Percentiles rank a stretch among this genome's conserved stretches.
Evolutionary conservation across 176 grass and related monocot genomes (phyloP).

Genomic region (Otatea glauca): DNA sequence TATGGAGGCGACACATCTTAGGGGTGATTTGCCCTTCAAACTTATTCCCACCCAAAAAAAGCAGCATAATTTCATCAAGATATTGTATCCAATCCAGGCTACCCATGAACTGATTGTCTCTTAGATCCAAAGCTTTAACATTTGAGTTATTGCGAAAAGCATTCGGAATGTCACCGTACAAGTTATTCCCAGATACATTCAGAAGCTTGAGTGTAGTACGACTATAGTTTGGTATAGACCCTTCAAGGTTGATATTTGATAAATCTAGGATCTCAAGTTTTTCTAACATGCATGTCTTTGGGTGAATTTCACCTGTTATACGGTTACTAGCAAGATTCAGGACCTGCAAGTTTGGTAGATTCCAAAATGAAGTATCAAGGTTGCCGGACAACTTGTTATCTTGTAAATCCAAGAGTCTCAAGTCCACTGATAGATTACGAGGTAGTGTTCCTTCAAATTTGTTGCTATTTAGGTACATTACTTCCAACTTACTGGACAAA

Average conservation of each 20-base stretch:
- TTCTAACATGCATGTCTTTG: not conserved
- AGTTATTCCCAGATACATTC: no score
- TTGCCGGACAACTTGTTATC: slow-evolving; percentile 19
- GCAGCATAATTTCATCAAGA: not conserved
- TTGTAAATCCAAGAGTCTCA: not conserved
- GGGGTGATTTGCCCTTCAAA: slow-evolving; percentile 21
- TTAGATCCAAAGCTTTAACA: slow-evolving; percentile 4
- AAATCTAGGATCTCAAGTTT: not conserved
- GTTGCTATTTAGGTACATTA: not conserved
- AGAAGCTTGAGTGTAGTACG: no score
- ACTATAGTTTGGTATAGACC: slow-evolving; percentile 18
- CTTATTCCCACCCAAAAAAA: slow-evolving; percentile 5
- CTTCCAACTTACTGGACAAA: not conserved
- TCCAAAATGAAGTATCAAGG: not conserved
- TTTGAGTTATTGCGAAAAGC: no score
- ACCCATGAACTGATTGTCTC: slow-evolving; percentile 23
- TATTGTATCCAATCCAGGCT: not conserved
- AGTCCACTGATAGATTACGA: not conserved
- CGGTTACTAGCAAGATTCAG: slow-evolving; percentile 13
- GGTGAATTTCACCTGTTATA: slow-evolving; percentile 15
- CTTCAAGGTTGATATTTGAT: slow-evolving; percentile 28
- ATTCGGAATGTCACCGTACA: no score
- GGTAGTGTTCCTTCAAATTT: slow-evolving; percentile 21
- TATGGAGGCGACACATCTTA: not conserved
- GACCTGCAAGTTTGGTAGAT: not conserved